Percentiles rank a stretch among this genome's conserved stretches.
Conservation (phyloP, 2,329 filamentous ascomycete genomes). For the Talaromyces piceae region DNA sequence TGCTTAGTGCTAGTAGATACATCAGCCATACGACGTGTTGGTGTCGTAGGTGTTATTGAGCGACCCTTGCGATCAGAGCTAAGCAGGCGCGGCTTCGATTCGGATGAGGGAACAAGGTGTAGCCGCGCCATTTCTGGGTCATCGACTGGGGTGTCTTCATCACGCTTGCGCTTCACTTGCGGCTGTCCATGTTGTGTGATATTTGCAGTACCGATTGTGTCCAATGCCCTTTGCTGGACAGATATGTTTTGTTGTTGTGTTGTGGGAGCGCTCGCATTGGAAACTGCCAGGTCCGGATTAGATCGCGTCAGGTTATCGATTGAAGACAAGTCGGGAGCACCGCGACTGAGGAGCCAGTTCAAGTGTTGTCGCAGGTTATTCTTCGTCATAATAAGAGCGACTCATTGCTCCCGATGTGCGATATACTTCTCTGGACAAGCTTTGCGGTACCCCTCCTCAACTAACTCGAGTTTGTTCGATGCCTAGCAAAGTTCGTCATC, state of each 20-base stretch:
- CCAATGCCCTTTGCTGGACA: neutral
- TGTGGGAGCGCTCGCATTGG: neutral
- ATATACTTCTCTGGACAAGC: neutral
- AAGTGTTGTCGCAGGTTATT: constrained; percentile 40
- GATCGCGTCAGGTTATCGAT: constrained; percentile 19
- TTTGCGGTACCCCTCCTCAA: neutral
- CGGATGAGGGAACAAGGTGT: constrained; percentile 33
- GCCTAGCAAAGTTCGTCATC: neutral
- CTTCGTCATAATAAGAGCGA: constrained; percentile 40
- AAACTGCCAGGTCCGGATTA: constrained; percentile 2
- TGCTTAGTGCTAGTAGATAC: constrained; percentile 10
- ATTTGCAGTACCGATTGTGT: neutral
- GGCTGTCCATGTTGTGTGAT: constrained; percentile 1
- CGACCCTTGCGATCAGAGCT: constrained; percentile 20
- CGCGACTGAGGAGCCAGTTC: constrained; percentile 40
- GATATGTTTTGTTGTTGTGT: constrained; percentile 15
- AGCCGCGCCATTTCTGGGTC: constrained; percentile 38
- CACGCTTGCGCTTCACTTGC: constrained; percentile 16
- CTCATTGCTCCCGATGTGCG: constrained; percentile 13
- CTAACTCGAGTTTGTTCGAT: neutral
- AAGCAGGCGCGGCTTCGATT: constrained; percentile 34
- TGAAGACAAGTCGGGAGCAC: constrained; percentile 26
- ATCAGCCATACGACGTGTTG: constrained; percentile 13
- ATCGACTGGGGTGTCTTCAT: constrained; percentile 19
- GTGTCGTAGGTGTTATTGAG: constrained; percentile 15